Percentiles rank a stretch among this genome's conserved stretches.
Evolutionary conservation across 2,329 filamentous ascomycete genomes (phyloP).

Genomic region (Cladosporium sp.): DNA sequence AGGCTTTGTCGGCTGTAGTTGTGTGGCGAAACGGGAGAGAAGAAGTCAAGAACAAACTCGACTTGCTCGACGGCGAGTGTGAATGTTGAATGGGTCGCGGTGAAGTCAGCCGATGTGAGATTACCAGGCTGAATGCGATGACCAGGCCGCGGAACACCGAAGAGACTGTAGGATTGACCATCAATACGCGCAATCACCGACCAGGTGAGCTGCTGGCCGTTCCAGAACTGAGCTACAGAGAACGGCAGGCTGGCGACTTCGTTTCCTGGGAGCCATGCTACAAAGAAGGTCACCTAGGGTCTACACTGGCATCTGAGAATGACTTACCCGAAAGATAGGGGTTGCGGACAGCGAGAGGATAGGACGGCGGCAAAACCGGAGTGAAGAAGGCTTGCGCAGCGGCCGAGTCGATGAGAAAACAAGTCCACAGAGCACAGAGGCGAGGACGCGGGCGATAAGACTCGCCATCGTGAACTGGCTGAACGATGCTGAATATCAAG

Average conservation of each 20-base stretch:
- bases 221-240: constrained; percentile 41
- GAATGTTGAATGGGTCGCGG: constrained; percentile 40
- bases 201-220: constrained; percentile 39
- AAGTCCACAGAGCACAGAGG: too few species aligned
- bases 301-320: neutral
- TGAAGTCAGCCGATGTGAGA: constrained; percentile 36
- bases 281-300: neutral
- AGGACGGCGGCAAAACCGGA: constrained; percentile 37
- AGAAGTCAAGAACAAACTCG: constrained; percentile 39
- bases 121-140: constrained; percentile 30
- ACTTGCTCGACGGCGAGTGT: constrained; percentile 35
- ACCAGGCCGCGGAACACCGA: constrained; percentile 33
- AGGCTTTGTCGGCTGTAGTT: constrained; percentile 42
- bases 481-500: too few species aligned
- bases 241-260: constrained; percentile 35
- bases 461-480: too few species aligned
- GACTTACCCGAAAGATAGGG: constrained; percentile 37
- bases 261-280: constrained; percentile 41
- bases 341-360: constrained; percentile 41
- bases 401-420: too few species aligned
- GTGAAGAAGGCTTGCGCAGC: constrained; percentile 14
- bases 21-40: constrained; percentile 41
- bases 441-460: too few species aligned
- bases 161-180: constrained; percentile 38
- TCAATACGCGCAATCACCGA: constrained; percentile 40